Evolutionary conservation across 176 grass and related monocot genomes (phyloP), one percentile per base, ranked within the genome.

Genomic region (Thinopyrum elongatum): DNA sequence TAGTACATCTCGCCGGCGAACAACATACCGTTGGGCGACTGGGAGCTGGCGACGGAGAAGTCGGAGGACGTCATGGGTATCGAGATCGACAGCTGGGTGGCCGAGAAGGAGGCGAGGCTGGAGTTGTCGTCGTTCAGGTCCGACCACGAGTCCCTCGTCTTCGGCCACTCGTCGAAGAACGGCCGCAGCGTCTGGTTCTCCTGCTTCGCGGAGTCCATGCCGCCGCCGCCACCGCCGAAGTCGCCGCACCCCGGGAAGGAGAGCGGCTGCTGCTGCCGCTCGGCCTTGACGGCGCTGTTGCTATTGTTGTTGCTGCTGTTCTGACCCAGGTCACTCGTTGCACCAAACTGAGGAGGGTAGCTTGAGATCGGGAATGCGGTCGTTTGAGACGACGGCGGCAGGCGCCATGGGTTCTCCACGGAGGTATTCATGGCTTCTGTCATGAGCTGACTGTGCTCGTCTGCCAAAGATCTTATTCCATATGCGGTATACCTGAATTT

Each of bases 81-180:
- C 29, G 95, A 98, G 8, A 98, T 95, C 1, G 95, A 95, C 59
- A 98, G 86, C 33, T 94, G 93, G 9, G 95, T 95, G 25, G 91
- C 81, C 27, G 93, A 89, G 83, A 95, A 92, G 1, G 91, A 92
- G 29, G 78, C 63, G 11, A 86, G 78, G 78, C 87, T 87, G 2
- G 74, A 61, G 60, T 88, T 98, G 55, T 93, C 90, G 30, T 85
- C 86, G 3, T 65, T 47, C 8, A 93, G 74, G 25, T 92, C 89
- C 12, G 90, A 72, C 92, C 92, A 97, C 2, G 89, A 88, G 78
- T 89, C 89, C 64, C 89, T 84, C 23, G 84, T 34, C 79, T 88
- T 86, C 1, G 93, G 93, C 95, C 95, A 98, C 90, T 98, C 90
- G 70, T 98, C 95, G 21, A 95, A 88, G 91, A 98, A 98, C 31